phyloP scores from a whole-genome alignment of 139 green algal species.

The Desmodesmus armatus region DNA sequence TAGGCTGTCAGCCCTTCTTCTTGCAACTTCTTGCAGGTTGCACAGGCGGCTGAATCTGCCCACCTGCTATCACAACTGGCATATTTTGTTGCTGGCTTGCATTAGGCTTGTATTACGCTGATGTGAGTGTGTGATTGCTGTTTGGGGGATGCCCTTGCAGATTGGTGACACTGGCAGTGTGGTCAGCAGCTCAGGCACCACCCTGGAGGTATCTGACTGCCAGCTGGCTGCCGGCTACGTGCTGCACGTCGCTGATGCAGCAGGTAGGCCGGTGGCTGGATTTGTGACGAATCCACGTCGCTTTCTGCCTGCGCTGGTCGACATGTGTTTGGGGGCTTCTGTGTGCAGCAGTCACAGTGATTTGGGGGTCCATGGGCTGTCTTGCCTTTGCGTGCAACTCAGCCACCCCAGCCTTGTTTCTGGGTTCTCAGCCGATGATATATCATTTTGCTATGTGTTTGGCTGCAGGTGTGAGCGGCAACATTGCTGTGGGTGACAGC shows the following conservation, averaged over 20 bases:
- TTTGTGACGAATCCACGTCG: neutral
- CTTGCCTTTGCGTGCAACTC: neutral
- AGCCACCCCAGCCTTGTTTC: neutral
- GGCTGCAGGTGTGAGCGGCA: constrained; percentile 27
- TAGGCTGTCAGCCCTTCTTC: neutral
- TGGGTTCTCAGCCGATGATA: constrained; percentile 1
- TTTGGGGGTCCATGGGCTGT: too few relatives aligned
- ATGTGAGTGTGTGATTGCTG: neutral
- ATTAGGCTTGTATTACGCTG: neutral
- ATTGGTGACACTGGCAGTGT: constrained; percentile 84
- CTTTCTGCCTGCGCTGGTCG: too few relatives aligned
- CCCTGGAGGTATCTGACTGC: constrained; percentile 35
- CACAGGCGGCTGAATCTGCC: neutral
- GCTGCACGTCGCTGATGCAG: constrained; percentile 82
- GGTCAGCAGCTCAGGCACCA: constrained; percentile 39
- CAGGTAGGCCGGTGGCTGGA: too few relatives aligned
- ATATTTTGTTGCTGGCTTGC: neutral
- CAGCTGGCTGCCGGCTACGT: constrained; percentile 95
- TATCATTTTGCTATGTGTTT: neutral
- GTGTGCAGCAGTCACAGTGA: too few relatives aligned
- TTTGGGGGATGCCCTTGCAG: constrained; percentile 53
- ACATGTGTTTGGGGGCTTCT: too few relatives aligned
- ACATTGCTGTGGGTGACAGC: constrained; percentile 76
- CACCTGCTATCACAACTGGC: neutral
- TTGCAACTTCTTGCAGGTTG: neutral